Evolutionary conservation across 371 early-diverging fungal species (phyloP), one percentile per base, ranked within the genome.

Genomic region (Rhizopus delemar): DNA sequence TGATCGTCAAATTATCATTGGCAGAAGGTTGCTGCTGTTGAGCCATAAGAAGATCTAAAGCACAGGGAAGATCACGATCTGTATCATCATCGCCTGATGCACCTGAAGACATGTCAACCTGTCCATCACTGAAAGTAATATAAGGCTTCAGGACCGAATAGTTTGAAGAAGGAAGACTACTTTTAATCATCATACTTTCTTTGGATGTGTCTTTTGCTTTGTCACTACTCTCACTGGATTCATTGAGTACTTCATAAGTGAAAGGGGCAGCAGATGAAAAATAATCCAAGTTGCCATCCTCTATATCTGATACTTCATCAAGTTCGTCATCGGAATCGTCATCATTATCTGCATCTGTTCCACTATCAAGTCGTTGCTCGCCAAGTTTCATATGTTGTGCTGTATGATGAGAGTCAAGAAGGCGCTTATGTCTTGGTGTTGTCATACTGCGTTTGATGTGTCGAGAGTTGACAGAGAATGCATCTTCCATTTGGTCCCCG

Each of bases 181-280:
- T 22, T 22, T 22, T 22, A 38, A 5, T 13, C 39, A 38, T 38
- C 39, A 38, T 38, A 22, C 39, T 8, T 36, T 46, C 11, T 28
- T 46, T 2, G 32, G 48, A 28, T 31, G 48, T 48, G 46, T 57
- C 11, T 22, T 55, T 29, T 1, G 29, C 28, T 11, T 45, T n/a
- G 3, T 56, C 59, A 5, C 28, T 41, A 13, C 39, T 11, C 50
- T 8, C 38, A 16, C 16, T 29, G 39, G 12, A 51, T 3, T 45
- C 48, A 34, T 72, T 66, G n/a, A 59, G 49, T 0, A 73, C 63
- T 29, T 65, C 43, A 16, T 50, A 62, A 12, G 69, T 43, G 39
- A 65, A 78, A 0, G 78, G 78, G 12, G 78, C 78, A 50, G 67
- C 38, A 3, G 73, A 68, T 12, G 78, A 71, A 28, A 76, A 76